These are phyloP conservation scores for Prosopis cineraria DNA, from an alignment of 306 rosid species.

Conservation along the genomic window DNA sequence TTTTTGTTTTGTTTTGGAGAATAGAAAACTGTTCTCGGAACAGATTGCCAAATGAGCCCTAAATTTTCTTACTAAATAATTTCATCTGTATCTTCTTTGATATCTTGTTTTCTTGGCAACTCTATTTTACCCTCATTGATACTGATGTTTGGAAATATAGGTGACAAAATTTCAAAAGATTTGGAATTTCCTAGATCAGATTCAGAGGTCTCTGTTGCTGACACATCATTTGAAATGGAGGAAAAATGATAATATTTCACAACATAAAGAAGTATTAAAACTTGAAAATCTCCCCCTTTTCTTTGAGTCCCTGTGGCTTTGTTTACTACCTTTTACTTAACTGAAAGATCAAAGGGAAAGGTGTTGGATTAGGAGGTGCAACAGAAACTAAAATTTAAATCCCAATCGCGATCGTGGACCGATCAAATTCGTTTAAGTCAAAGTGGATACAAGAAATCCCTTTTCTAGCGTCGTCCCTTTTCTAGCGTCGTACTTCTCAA, in stretches of 20 bases:
- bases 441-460: too few relatives aligned
- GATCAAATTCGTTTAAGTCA: too few relatives aligned
- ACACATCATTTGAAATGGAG: neutral
- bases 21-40: too few relatives aligned
- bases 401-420: too few relatives aligned
- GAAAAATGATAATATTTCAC: neutral
- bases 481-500: too few relatives aligned
- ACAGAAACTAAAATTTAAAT: too few relatives aligned
- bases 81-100: slow-evolving; percentile 18
- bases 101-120: neutral
- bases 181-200: neutral
- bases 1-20: too few relatives aligned
- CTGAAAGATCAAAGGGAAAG: neutral
- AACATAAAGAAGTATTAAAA: neutral
- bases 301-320: neutral
- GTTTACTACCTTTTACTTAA: neutral
- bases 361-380: too few relatives aligned
- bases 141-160: neutral
- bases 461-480: too few relatives aligned
- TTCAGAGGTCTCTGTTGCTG: neutral
- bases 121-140: neutral
- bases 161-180: neutral
- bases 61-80: neutral
- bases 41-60: too few relatives aligned
- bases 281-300: neutral